phyloP scores from a whole-genome alignment of 352 stramenopile genomes.

The Aphanomyces stellatus region DNA sequence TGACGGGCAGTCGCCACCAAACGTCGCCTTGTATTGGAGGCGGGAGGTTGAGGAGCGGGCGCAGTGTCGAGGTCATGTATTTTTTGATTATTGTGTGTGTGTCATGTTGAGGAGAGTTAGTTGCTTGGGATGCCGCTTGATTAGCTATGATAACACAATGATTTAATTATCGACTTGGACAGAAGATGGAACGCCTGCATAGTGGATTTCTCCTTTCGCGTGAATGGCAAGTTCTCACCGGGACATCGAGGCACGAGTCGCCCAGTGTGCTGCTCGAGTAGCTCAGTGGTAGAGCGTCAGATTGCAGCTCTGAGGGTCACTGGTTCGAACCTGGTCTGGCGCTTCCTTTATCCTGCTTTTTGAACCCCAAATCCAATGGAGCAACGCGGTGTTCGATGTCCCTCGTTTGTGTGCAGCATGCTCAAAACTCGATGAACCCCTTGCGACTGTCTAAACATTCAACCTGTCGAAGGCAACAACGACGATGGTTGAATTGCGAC shows the following conservation, averaged over 20 bases:
- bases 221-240: too few species aligned
- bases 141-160: background rate
- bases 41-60: background rate
- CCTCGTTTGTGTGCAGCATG: too few species aligned
- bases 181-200: too few species aligned
- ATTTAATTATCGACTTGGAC: too few species aligned
- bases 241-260: too few species aligned
- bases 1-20: background rate
- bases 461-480: too few species aligned
- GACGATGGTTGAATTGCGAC: too few species aligned
- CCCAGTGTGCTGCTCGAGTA: background rate
- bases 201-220: too few species aligned
- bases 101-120: background rate
- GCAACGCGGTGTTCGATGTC: too few species aligned
- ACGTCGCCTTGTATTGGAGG: background rate
- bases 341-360: background rate
- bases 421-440: too few species aligned
- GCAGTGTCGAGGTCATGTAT: background rate
- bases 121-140: background rate
- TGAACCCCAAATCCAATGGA: background rate
- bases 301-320: background rate
- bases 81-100: background rate
- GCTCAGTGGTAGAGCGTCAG: background rate
- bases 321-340: background rate
- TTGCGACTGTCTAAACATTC: too few species aligned